A percentile compares a stretch with the other conserved stretches of the same genome.
These are phyloP conservation scores for Solanum virginianum DNA, from an alignment of 257 asterid species.

Conservation along the genomic window DNA sequence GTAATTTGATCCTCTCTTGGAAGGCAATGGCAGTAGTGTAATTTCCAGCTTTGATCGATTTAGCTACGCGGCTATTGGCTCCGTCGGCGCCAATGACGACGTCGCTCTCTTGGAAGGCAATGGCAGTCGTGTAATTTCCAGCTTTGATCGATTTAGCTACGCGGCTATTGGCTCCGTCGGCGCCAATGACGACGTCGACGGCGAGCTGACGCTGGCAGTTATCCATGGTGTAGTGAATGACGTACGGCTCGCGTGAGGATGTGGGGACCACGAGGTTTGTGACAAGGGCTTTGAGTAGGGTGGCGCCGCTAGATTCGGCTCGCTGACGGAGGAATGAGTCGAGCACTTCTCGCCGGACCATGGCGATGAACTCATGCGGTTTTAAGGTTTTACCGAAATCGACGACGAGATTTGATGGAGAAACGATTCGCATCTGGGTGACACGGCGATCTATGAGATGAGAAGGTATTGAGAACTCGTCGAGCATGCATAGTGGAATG, in stretches of 20 bases:
- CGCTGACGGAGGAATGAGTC: constrained; percentile 65
- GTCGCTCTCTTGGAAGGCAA: constrained; percentile 72
- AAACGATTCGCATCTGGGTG: constrained; percentile 61
- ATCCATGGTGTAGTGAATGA: constrained; percentile 35
- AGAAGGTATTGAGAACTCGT: constrained; percentile 59
- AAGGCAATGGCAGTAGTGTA: constrained; percentile 70
- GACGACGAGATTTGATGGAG: constrained; percentile 68
- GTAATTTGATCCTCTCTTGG: constrained; percentile 56
- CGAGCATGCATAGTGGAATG: constrained; percentile 81
- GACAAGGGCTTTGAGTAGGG: constrained; percentile 46
- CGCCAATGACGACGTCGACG: constrained; percentile 68
- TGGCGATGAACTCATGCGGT: constrained; percentile 63
- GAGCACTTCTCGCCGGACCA: constrained; percentile 84
- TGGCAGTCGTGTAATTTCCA: constrained; percentile 58
- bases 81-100: constrained; percentile 80
- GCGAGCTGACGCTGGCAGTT: constrained; percentile 23
- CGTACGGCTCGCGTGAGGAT: constrained; percentile 31
- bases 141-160: constrained; percentile 73
- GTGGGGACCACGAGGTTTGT: constrained; percentile 38
- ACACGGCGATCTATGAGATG: constrained; percentile 64
- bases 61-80: constrained; percentile 77
- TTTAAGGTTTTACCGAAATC: constrained; percentile 65
- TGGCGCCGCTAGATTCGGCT: constrained; percentile 53
- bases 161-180: constrained; percentile 80
- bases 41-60: constrained; percentile 59